Evolutionary conservation across 768 basidiomycete genomes (phyloP), one percentile per base, ranked within the genome.

Genomic region (Trametes cubensis): DNA sequence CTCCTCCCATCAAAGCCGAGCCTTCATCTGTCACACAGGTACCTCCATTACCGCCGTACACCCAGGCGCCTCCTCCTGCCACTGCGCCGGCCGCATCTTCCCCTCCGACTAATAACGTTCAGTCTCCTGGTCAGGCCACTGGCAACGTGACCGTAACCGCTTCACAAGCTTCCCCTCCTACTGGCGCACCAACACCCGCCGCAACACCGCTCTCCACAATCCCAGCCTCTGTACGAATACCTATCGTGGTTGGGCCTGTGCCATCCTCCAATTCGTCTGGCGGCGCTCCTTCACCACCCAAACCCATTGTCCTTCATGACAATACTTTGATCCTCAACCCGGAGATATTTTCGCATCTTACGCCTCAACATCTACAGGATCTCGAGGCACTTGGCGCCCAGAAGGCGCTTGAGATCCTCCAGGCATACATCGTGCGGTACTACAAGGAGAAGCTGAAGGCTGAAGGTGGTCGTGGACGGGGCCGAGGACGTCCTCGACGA

Each of bases 261-360:
- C 93, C 84, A 26, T 80, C 87, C 15, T 75, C 80, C 71, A 40
- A 82, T 74, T 39, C 75, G 71, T 63, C 82, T 69, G 61, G 74
- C 4, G 60, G 69, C 17, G 60, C 74, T n/a, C 50, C 71, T 23
- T 49, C 69, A 14, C 72, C 76, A 1, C 71, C 75, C 3, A 81
- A 80, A 28, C 86, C 86, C 34, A 93, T 97, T 78, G 85, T 92
- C 23, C 76, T 95, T 14, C 92, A 95, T 64, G 88, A 94, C 66
- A 88, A 92, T 55, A 88, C 84, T 30, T 82, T 97, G 21, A 85
- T 94, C 58, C 84, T 97, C 40, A 90, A 92, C 68, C 95, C 95
- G 2, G 81, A 82, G 21, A 88, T 96, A 38, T 97, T 97, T 70
- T 83, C 88, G 10, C 86, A 87, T 57, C 81, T 96, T 14, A 85